Percentiles rank a stretch among this genome's conserved stretches.
Evolutionary conservation across 495 filamentous ascomycete species (phyloP).

Genomic region (Podospora fimiseda): DNA sequence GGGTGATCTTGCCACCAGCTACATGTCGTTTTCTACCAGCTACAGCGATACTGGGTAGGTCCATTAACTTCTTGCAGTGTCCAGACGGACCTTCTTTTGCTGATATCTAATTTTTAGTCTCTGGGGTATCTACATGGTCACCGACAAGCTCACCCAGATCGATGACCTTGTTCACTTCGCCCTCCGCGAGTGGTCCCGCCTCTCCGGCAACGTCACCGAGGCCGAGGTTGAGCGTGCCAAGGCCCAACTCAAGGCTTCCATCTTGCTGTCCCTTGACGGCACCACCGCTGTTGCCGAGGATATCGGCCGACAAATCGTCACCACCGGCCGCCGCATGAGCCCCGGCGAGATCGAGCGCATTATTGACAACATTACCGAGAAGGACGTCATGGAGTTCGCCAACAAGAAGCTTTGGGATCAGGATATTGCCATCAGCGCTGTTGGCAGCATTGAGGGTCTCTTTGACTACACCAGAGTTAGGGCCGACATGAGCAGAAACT

Average conservation of each 20-base stretch:
- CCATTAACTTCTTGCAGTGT: background rate
- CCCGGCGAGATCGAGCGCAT: slow-evolving; percentile 91
- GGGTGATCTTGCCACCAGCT: slow-evolving; percentile 93
- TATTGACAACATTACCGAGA: slow-evolving; percentile 81
- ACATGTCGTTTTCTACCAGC: slow-evolving; percentile 99
- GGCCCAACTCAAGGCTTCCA: slow-evolving; percentile 96
- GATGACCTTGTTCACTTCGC: slow-evolving; percentile 98
- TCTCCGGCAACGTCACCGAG: slow-evolving; percentile 76
- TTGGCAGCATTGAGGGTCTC: slow-evolving; percentile 85
- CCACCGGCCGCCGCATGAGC: slow-evolving; percentile 82
- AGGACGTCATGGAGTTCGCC: slow-evolving; percentile 95
- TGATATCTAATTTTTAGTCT: slow-evolving; percentile 52
- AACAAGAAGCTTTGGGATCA: slow-evolving; percentile 91
- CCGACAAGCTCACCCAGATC: slow-evolving; percentile 75
- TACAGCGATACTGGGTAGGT: slow-evolving; percentile 97
- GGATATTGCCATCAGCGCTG: slow-evolving; percentile 86
- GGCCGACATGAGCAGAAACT: slow-evolving; percentile 84
- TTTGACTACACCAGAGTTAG: slow-evolving; percentile 87
- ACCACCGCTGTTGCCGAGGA: slow-evolving; percentile 97
- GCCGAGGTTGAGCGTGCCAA: slow-evolving; percentile 97
- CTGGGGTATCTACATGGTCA: slow-evolving; percentile 98
- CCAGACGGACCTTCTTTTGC: background rate
- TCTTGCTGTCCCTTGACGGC: slow-evolving; percentile 93
- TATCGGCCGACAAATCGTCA: slow-evolving; percentile 96
- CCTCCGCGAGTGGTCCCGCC: slow-evolving; percentile 93